Conservation (phyloP, 2,329 filamentous ascomycete genomes). For the Exophiala viscosa region DNA sequence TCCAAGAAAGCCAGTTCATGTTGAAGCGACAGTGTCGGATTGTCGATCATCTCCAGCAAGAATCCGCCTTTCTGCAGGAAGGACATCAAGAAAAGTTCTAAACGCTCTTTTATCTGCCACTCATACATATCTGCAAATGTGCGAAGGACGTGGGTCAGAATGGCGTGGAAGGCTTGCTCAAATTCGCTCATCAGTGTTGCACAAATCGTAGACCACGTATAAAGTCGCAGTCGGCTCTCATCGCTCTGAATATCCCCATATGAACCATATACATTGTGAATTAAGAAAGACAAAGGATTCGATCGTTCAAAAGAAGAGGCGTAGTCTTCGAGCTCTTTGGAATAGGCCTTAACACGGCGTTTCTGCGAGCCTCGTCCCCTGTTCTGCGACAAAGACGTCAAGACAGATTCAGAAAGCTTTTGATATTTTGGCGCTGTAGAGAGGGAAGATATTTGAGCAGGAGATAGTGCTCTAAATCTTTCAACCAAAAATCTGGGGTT, state of each 20-base stretch:
- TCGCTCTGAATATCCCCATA: constrained; percentile 75
- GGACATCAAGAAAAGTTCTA: constrained; percentile 94
- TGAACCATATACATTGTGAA: constrained; percentile 86
- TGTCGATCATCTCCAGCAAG: constrained; percentile 78
- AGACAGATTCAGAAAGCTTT: constrained; percentile 78
- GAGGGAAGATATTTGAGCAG: constrained; percentile 71
- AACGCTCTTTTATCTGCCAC: constrained; percentile 83
- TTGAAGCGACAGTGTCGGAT: constrained; percentile 58
- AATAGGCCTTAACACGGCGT: constrained; percentile 42
- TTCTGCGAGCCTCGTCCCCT: constrained; percentile 48
- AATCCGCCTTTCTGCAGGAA: constrained; percentile 91
- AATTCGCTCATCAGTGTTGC: constrained; percentile 75
- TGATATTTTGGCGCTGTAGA: constrained; percentile 73
- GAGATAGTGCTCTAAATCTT: constrained; percentile 70
- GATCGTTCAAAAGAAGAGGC: constrained; percentile 85
- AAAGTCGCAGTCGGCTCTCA: constrained; percentile 73
- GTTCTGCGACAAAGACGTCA: constrained; percentile 61
- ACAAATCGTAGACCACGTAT: constrained; percentile 84
- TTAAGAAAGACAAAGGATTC: constrained; percentile 76
- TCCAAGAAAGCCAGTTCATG: constrained; percentile 51
- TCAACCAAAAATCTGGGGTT: constrained; percentile 85
- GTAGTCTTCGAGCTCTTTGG: constrained; percentile 69
- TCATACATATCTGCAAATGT: constrained; percentile 81
- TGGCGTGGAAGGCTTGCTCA: constrained; percentile 71
- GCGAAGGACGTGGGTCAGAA: constrained; percentile 79